Percentiles rank a stretch among this genome's conserved stretches.
These are phyloP conservation scores for Eleusine coracana DNA, from an alignment of 176 grass and related monocot species.

Conservation along the genomic window DNA sequence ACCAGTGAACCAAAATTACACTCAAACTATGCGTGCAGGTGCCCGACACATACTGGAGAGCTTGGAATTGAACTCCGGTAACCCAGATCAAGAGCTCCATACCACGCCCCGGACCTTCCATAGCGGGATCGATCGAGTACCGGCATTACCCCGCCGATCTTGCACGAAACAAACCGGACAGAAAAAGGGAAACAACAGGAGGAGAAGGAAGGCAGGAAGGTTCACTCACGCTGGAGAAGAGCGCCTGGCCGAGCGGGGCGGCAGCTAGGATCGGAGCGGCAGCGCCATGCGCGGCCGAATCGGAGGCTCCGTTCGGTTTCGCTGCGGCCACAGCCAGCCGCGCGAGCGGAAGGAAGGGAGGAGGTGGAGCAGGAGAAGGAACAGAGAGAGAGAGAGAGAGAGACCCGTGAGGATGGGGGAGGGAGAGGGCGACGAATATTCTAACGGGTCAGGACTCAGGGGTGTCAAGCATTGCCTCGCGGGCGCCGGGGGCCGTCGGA, in stretches of 20 bases:
- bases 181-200: background rate
- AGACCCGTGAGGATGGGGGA: background rate
- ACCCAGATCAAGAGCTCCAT: constrained; percentile 1
- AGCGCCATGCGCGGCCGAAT: constrained; percentile 30
- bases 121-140: constrained; percentile 13
- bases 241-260: background rate
- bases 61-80: background rate
- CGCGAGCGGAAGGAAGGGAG: background rate
- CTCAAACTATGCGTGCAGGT: background rate
- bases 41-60: background rate
- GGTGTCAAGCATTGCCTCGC: background rate
- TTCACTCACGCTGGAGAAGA: background rate
- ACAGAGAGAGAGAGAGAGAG: background rate
- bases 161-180: background rate
- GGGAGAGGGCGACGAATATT: constrained; percentile 40
- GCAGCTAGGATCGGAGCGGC: constrained; percentile 20
- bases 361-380: background rate
- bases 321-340: background rate
- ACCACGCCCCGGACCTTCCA: background rate
- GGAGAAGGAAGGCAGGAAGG: background rate
- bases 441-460: background rate
- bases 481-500: constrained; percentile 33
- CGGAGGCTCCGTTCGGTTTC: background rate
- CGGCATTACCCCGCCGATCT: constrained; percentile 19
- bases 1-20: constrained; percentile 4